A percentile compares a stretch with the other conserved stretches of the same genome.
Conservation (phyloP, 805 yeast species). For the Cyberlindnera americana region DNA sequence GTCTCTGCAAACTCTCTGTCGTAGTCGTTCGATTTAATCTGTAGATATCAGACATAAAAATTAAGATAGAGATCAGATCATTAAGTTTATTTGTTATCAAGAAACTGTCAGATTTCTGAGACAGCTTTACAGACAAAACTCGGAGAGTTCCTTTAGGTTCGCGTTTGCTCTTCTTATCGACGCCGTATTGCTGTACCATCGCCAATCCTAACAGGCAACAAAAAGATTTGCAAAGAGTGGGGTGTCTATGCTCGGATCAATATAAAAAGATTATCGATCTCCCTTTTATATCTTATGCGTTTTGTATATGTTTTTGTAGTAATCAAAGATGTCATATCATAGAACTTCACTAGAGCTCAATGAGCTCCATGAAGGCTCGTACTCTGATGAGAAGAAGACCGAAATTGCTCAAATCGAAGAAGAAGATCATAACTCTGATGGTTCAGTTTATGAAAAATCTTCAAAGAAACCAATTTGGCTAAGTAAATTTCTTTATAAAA, state of each 20-base stretch:
- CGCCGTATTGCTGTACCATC: constrained; percentile 6
- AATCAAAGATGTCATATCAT: background rate
- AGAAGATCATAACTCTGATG: constrained; percentile 11
- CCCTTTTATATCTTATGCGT: too few species aligned
- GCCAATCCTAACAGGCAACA: background rate
- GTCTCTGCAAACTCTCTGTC: too few species aligned
- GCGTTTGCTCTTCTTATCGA: constrained; percentile 6
- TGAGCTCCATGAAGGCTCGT: background rate
- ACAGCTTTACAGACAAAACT: too few species aligned
- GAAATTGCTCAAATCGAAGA: constrained; percentile 7
- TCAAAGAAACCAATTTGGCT: constrained; percentile 9
- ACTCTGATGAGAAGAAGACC: constrained; percentile 6
- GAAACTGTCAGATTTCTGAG: too few species aligned
- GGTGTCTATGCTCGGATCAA: background rate
- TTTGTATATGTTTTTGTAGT: background rate
- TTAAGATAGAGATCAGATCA: too few species aligned
- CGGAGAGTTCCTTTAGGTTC: too few species aligned
- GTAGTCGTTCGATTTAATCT: too few species aligned
- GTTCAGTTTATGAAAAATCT: constrained; percentile 8
- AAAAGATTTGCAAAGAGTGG: background rate
- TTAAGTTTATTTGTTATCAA: too few species aligned
- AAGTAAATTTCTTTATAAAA: constrained; percentile 11
- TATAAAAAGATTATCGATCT: background rate
- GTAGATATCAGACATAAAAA: too few species aligned
- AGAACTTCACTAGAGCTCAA: background rate